These are phyloP conservation scores for Periconia sp. DNA, from an alignment of 2,329 filamentous ascomycete species.

Conservation along the genomic window DNA sequence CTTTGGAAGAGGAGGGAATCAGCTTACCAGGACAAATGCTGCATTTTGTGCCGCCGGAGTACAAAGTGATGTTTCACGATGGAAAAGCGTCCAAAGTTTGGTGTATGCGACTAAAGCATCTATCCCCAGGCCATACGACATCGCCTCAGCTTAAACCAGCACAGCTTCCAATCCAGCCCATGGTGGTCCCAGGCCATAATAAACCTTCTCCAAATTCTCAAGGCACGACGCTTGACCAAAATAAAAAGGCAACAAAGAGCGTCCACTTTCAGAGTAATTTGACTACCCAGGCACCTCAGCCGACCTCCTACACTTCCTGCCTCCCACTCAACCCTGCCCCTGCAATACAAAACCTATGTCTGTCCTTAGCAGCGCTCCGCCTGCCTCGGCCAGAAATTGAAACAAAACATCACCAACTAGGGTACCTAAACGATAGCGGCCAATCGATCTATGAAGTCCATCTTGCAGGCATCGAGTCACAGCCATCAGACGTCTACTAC, in stretches of 20 bases:
- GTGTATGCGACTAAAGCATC: conserved; percentile 1
- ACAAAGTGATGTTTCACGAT: background rate
- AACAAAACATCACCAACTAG: background rate
- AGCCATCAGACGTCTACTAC: background rate
- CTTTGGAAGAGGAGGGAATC: background rate
- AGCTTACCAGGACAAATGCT: background rate
- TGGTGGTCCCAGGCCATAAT: background rate
- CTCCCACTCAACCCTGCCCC: background rate
- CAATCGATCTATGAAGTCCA: background rate
- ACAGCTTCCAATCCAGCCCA: background rate
- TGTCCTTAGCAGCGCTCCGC: background rate
- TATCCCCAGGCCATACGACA: background rate
- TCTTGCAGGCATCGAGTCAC: background rate
- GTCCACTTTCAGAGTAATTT: background rate
- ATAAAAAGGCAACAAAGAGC: background rate
- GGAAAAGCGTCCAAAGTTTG: background rate
- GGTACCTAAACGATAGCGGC: background rate
- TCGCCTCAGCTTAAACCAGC: background rate
- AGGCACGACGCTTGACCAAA: background rate
- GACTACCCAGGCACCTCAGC: background rate
- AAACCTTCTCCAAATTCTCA: background rate
- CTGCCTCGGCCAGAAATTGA: background rate
- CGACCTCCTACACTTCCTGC: background rate
- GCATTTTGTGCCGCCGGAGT: background rate
- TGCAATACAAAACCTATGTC: background rate